Evolutionary conservation across 2,329 filamentous ascomycete genomes (phyloP).

Genomic region (Lasiodiplodia theobromae): DNA sequence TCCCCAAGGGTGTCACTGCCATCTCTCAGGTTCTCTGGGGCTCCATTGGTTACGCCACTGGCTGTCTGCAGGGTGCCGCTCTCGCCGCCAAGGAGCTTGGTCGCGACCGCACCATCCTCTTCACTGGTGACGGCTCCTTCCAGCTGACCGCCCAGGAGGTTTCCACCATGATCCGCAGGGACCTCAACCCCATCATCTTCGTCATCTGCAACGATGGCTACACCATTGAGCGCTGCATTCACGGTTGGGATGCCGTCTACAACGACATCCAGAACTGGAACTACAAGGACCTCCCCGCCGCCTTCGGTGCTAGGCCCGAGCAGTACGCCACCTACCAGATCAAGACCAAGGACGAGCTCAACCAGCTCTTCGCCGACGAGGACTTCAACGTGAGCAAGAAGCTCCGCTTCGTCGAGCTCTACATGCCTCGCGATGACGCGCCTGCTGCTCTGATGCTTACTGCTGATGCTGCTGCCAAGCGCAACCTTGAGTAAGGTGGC

Average conservation of each 20-base stretch:
- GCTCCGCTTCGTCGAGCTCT: conserved; percentile 79
- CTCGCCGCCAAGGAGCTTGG: conserved; percentile 73
- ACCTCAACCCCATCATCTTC: conserved; percentile 80
- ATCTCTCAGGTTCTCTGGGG: conserved; percentile 81
- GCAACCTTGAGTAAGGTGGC: conserved; percentile 58
- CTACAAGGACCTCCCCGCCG: conserved; percentile 70
- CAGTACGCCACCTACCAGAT: conserved; percentile 69
- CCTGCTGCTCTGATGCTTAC: conserved; percentile 73
- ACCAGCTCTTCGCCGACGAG: conserved; percentile 68
- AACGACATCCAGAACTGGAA: conserved; percentile 83
- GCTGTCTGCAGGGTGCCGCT: conserved; percentile 71
- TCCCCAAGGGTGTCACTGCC: conserved; percentile 78
- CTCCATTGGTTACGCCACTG: conserved; percentile 70
- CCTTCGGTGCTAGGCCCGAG: conserved; percentile 69
- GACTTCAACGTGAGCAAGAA: conserved; percentile 62
- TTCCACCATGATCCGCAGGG: conserved; percentile 80
- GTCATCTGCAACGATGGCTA: conserved; percentile 88
- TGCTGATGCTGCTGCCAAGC: conserved; percentile 73
- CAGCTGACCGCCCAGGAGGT: conserved; percentile 86
- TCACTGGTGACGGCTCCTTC: conserved; percentile 88
- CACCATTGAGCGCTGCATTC: conserved; percentile 88
- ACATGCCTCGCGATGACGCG: conserved; percentile 81
- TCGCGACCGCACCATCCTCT: conserved; percentile 74
- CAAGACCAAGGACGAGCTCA: conserved; percentile 73
- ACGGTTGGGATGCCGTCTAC: conserved; percentile 79